Base-by-base conservation (phyloP, 148 eudicot genomes). In the Chenopodium quinoa region DNA sequence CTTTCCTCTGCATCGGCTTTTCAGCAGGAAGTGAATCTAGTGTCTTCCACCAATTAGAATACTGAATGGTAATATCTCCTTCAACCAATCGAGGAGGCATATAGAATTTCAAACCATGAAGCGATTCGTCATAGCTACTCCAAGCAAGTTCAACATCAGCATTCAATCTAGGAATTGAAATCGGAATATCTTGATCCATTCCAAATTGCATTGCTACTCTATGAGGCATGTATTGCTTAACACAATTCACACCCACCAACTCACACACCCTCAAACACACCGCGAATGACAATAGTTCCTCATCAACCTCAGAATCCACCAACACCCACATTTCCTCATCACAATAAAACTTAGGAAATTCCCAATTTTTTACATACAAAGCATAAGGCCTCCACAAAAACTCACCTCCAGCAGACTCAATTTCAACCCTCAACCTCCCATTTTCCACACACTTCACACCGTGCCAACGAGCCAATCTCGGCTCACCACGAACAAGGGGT, bases 181-280 rank as follows among this genome's bases (percentile, higher is more conserved):
- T 60, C 0, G 94, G 94, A 23, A 91, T 60, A 22, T 88, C 92
- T 50, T 90, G 92, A 78, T 85, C 91, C 22, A 87, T 63, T 23
- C 92, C 89, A 37, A 91, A 91, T n/a, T 91, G 92, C 89, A 81
- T 88, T 1, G 90, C 84, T 9, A 88, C 92, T 5, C 91, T 82
- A 79, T 91, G 90, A 7, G 92, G 94, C 17, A 77, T 81, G 79
- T 91, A 91, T n/a, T 82, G 80, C 76, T 88, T 86, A 9, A 84
- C 76, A 78, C 84, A 83, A 34, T 79, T 81, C 73, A 86, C 17
- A 3, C 87, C 90, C 62, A 88, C 88, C 6, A 91, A 84, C 85
- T 85, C 89, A 72, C 86, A 76, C 5, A 80, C 70, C 76, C 88
- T 87, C 48, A 88, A 52, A 37, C 84, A 87, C 47, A 72, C 78